A percentile compares a stretch with the other conserved stretches of the same genome.
phyloP scores from a whole-genome alignment of 805 yeast genomes.

The Lachancea meyersii region DNA sequence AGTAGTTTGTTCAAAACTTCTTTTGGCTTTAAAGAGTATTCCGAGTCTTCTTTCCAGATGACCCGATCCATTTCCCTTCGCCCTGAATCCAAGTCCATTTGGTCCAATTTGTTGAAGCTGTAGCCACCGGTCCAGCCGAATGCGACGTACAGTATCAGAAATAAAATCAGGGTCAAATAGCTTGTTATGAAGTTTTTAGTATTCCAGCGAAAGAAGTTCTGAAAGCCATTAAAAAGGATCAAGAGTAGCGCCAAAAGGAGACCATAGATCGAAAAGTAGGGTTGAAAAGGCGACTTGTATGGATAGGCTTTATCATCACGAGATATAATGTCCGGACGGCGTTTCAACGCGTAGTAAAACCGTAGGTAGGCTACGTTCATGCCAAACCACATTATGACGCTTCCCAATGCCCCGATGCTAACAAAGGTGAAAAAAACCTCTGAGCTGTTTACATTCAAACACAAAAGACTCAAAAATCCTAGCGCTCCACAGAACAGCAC shows the following conservation, averaged over 20 bases:
- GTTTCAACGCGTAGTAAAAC: conserved; percentile 52
- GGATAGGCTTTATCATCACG: conserved; percentile 59
- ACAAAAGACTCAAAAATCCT: conserved; percentile 51
- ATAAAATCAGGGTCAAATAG: conserved; percentile 49
- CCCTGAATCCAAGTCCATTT: conserved; percentile 72
- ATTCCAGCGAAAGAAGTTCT: conserved; percentile 55
- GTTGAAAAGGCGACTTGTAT: conserved; percentile 60
- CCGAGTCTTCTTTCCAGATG: conserved; percentile 69
- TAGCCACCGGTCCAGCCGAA: conserved; percentile 54
- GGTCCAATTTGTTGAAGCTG: conserved; percentile 55
- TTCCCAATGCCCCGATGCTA: conserved; percentile 62
- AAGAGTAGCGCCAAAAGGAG: conserved; percentile 43
- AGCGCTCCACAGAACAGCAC: conserved; percentile 57
- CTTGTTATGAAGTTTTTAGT: conserved; percentile 53
- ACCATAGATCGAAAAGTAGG: conserved; percentile 57
- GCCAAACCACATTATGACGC: conserved; percentile 69
- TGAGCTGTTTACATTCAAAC: conserved; percentile 53
- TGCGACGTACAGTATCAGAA: conserved; percentile 42
- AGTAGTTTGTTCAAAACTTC: conserved; percentile 14
- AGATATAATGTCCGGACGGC: conserved; percentile 55
- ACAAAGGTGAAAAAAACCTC: conserved; percentile 57
- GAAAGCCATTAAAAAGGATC: conserved; percentile 50
- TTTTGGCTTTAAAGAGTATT: conserved; percentile 19
- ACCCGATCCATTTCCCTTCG: conserved; percentile 71
- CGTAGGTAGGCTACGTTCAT: conserved; percentile 59